These are phyloP conservation scores for Filobasidium wieringae DNA, from an alignment of 768 basidiomycete species.

Conservation along the genomic window DNA sequence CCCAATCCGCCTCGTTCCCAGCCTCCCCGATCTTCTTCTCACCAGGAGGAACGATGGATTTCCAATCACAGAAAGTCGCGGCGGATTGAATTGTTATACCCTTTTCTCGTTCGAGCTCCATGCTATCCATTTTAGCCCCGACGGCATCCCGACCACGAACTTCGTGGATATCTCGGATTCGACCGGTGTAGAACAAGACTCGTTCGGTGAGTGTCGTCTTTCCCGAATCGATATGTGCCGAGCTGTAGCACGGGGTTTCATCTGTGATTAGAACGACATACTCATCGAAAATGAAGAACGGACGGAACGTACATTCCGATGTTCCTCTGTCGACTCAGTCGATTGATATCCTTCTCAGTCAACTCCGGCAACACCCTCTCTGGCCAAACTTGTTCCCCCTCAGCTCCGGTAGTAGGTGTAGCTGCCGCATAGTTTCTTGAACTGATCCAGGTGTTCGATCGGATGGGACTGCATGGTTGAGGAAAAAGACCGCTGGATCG, in stretches of 20 bases:
- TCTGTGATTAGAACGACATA: background rate
- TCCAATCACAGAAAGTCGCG: conserved; percentile 97
- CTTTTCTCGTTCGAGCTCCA: conserved; percentile 97
- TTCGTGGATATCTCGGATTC: conserved; percentile 92
- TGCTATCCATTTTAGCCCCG: conserved; percentile 99
- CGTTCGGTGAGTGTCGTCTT: conserved; percentile 98
- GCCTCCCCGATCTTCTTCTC: conserved; percentile 30
- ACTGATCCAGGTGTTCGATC: too few relatives aligned
- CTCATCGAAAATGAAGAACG: background rate
- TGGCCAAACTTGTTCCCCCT: conserved; percentile 28
- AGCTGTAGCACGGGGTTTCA: conserved; percentile 4
- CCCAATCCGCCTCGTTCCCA: conserved; percentile 2
- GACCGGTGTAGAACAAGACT: conserved; percentile 87
- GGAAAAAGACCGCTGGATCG: too few relatives aligned
- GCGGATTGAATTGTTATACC: conserved; percentile 99
- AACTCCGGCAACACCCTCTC: conserved; percentile 37
- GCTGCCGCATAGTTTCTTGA: too few relatives aligned
- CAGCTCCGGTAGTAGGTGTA: too few relatives aligned
- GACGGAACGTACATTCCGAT: conserved; percentile 57
- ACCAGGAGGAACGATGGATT: conserved; percentile 52
- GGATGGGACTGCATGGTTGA: too few relatives aligned
- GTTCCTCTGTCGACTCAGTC: conserved; percentile 71
- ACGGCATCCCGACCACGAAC: conserved; percentile 88
- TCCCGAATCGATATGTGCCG: conserved; percentile 51
- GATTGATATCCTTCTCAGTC: conserved; percentile 52